Conservation (phyloP, 2,329 filamentous ascomycete species). For the Camillea tinctor region DNA sequence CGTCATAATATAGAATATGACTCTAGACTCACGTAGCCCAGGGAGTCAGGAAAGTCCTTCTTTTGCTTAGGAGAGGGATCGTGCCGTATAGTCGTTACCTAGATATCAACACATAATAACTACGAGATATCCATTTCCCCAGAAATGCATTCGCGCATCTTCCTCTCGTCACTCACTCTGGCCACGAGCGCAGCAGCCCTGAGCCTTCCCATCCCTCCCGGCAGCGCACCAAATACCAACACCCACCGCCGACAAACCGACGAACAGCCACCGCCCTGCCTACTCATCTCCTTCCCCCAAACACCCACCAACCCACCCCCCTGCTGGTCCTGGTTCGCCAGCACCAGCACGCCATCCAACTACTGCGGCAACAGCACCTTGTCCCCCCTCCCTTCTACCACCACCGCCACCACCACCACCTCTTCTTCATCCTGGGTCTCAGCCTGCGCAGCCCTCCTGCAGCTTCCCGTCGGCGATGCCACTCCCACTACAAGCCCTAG, state of each 20-base stretch:
- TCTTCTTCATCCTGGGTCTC: constrained; percentile 7
- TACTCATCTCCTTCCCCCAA: constrained; percentile 11
- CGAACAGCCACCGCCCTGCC: constrained; percentile 3
- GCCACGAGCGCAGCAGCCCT: not conserved
- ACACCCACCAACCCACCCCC: constrained; percentile 17
- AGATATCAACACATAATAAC: not conserved
- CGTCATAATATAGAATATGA: not conserved
- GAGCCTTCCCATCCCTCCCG: not conserved
- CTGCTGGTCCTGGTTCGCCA: constrained; percentile 23
- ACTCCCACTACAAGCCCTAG: constrained; percentile 2
- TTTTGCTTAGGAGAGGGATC: not conserved
- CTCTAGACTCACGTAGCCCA: not conserved
- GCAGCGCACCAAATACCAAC: no score
- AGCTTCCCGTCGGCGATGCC: no score
- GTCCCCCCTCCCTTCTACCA: not conserved
- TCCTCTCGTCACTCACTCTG: not conserved
- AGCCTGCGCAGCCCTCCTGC: constrained; percentile 5
- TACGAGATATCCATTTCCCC: no score
- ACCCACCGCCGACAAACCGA: no score
- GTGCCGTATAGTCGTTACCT: not conserved
- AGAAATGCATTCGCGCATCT: not conserved
- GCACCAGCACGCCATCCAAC: constrained; percentile 10
- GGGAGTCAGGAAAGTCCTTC: not conserved
- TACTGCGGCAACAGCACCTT: constrained; percentile 20
- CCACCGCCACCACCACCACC: not conserved